Evolutionary conservation across 1,139 yeast genomes (phyloP).

Genomic region (Scheffersomyces segobiensis): DNA sequence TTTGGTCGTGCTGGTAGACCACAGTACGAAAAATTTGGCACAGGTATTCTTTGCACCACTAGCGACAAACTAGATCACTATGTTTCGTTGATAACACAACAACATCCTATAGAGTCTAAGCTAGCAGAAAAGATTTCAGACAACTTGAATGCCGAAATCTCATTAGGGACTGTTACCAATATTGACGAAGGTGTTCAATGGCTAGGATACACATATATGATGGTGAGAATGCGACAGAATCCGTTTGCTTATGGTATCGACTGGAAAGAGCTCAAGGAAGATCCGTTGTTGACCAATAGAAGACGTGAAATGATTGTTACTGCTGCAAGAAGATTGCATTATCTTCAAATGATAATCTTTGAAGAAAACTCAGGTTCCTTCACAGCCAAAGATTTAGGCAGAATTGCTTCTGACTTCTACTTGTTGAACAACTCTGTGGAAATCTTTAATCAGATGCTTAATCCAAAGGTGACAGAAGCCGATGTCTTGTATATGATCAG

Average conservation of each 20-base stretch:
- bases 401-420: conserved; percentile 94
- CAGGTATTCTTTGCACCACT: conserved; percentile 87
- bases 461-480: conserved; percentile 87
- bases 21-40: conserved; percentile 89
- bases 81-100: conserved; percentile 83
- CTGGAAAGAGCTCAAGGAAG: conserved; percentile 81
- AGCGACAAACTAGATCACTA: conserved; percentile 83
- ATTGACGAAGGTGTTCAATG: conserved; percentile 94
- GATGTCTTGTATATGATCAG: conserved; percentile 87
- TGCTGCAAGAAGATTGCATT: conserved; percentile 82
- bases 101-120: conserved; percentile 93
- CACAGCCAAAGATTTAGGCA: conserved; percentile 84
- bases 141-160: conserved; percentile 92
- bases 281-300: conserved; percentile 73
- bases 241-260: conserved; percentile 94
- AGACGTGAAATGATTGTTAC: conserved; percentile 72
- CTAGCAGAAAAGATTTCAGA: conserved; percentile 79
- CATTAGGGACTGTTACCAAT: conserved; percentile 92
- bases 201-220: conserved; percentile 94
- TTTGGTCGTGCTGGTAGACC: conserved; percentile 99
- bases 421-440: conserved; percentile 83
- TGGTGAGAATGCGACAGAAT: conserved; percentile 90
- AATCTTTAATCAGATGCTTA: conserved; percentile 81
- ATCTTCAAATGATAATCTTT: conserved; percentile 88
- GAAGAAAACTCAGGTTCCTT: conserved; percentile 84